Base-by-base conservation (phyloP, 1,284 basidiomycete genomes). In the Vanrija sp. region DNA sequence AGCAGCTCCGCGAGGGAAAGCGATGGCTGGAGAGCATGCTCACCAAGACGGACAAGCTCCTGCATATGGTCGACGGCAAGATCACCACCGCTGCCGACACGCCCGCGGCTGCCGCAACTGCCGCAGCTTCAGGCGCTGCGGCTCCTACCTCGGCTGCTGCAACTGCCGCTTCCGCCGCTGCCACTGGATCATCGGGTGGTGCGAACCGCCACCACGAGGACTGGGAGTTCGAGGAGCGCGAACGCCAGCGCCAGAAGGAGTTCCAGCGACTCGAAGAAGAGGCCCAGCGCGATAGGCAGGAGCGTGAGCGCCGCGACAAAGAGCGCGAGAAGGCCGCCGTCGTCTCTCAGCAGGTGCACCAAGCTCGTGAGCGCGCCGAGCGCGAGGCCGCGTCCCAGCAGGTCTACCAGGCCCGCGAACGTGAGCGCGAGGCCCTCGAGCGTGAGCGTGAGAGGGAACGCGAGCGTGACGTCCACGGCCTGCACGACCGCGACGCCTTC, bases 1-100 rank as follows among this genome's bases (percentile, higher is more conserved):
- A 75, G 44, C 71, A 73, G 56, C 67, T 76, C 5, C 63, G 72
- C 43, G 73, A 76, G 43, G 73, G 73, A 55, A 75, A 73, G 56
- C 54, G 66, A 24, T 76, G 75, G 75, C 60, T 76, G 9, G 75
- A 76, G 49, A 60, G 54, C 25, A 75, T 72, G 65, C 47, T 76
- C 31, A 41, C 59, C 47, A 69, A 68, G 59, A 75, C 73, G n/a
- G 73, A 76, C 37, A 69, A 72, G 48, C 61, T 75, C 43, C 47
- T 76, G 20, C 53, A 63, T 24, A 66, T 67, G 62, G 67, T 76
- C 16, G 74, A 76, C 52, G 71, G 67, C 51, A 71, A 69, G 59
- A 61, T 72, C 16, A 18, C 41, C 3, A 25, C 49, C 25, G 52
- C 53, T 8, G 18, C 46, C 12, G 35, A 47, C 5, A 36, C 47